Conservation (phyloP, 2,329 filamentous ascomycete genomes). For the Reticulascus tulasneorum region DNA sequence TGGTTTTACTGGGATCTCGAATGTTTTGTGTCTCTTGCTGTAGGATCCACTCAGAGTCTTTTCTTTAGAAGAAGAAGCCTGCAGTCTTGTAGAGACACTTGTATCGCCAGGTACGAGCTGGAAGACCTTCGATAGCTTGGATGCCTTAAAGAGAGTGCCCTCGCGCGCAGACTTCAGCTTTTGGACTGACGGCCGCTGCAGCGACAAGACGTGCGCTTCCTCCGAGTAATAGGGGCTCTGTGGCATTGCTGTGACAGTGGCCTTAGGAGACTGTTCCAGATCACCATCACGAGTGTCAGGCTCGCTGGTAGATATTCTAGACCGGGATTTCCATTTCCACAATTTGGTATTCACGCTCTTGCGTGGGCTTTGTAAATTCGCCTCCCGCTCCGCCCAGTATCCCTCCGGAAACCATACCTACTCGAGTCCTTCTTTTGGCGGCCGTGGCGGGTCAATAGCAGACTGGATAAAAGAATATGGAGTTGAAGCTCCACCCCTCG, state of each 20-base stretch:
- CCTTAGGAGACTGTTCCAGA: not conserved
- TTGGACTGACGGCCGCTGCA: conserved; percentile 30
- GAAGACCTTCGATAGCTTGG: too few relatives aligned
- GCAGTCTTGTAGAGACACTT: too few relatives aligned
- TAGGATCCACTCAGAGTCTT: not conserved
- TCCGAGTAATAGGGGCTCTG: conserved; percentile 44
- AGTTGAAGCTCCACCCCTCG: too few relatives aligned
- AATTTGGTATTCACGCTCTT: conserved; percentile 29
- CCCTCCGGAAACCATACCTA: conserved; percentile 62
- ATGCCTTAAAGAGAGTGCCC: too few relatives aligned
- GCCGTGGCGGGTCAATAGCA: conserved; percentile 52
- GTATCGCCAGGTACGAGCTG: too few relatives aligned
- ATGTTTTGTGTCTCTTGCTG: not conserved
- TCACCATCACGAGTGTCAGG: conserved; percentile 14
- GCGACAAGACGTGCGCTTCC: conserved; percentile 42
- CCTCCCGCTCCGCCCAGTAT: conserved; percentile 58
- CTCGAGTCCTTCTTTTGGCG: conserved; percentile 50
- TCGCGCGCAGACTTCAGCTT: not conserved
- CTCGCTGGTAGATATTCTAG: conserved; percentile 31
- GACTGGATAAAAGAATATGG: too few relatives aligned
- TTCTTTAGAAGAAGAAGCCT: too few relatives aligned
- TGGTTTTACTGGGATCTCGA: conserved; percentile 1
- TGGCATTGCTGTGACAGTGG: conserved; percentile 15
- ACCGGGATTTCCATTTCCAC: conserved; percentile 38
- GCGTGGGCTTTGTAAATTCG: conserved; percentile 18